Evolutionary conservation across 768 basidiomycete species (phyloP).

Genomic region (Crucibulum laeve): DNA sequence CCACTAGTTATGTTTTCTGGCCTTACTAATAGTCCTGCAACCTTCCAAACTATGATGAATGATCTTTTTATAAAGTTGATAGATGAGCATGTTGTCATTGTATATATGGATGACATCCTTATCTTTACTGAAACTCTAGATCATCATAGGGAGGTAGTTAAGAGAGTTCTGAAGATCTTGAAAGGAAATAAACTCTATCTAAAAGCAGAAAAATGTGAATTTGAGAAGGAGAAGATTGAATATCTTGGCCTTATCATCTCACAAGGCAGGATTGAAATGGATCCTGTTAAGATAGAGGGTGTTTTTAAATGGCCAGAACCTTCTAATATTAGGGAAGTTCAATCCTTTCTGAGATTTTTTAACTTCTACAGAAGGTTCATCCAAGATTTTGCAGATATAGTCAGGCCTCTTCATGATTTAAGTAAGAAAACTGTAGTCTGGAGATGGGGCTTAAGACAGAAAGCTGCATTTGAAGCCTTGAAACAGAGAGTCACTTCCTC

Average conservation of each 20-base stretch:
- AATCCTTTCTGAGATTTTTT: conserved; percentile 34
- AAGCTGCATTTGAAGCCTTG: not conserved
- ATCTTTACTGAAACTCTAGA: conserved; percentile 25
- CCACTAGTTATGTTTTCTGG: conserved; percentile 36
- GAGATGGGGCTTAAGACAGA: not conserved
- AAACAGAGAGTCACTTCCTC: not conserved
- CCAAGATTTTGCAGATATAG: conserved; percentile 17
- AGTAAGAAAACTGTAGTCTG: not conserved
- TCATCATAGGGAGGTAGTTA: conserved; percentile 8
- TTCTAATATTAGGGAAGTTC: conserved; percentile 19
- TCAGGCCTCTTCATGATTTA: conserved; percentile 14
- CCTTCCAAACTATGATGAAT: conserved; percentile 37
- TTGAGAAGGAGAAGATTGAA: conserved; percentile 19
- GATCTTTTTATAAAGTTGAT: conserved; percentile 29
- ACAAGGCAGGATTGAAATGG: conserved; percentile 21
- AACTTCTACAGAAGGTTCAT: conserved; percentile 28
- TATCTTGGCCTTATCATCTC: conserved; percentile 30
- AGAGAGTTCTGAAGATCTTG: conserved; percentile 9
- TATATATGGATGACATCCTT: conserved; percentile 40
- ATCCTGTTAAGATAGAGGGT: conserved; percentile 24
- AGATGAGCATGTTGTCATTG: conserved; percentile 18
- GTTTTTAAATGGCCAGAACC: conserved; percentile 28
- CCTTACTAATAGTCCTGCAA: conserved; percentile 24
- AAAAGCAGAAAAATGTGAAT: conserved; percentile 35
- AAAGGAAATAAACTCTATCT: conserved; percentile 23